These are phyloP conservation scores for Stephania japonica DNA, from an alignment of 164 flowering plant genomes.

Conservation along the genomic window DNA sequence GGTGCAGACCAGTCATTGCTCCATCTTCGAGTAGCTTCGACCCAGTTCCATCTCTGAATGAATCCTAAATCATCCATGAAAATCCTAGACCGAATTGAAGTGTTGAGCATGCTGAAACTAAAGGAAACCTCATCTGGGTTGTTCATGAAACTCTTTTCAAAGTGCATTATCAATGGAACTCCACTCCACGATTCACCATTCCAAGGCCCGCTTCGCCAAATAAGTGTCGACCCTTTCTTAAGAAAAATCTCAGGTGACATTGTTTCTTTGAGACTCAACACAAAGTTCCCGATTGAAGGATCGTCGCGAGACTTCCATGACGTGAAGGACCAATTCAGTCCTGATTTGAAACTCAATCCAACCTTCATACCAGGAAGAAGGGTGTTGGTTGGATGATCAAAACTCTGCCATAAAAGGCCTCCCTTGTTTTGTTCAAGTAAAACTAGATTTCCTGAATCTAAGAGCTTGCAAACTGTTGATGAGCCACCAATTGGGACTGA, in stretches of 20 bases:
- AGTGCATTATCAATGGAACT: not conserved
- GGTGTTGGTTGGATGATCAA: no score
- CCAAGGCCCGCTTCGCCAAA: constrained; percentile 29
- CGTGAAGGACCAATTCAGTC: constrained; percentile 27
- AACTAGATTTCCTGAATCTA: no score
- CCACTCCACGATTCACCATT: constrained; percentile 12
- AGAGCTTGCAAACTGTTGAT: no score
- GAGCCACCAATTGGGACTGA: no score
- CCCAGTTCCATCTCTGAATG: not conserved
- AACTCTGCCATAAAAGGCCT: no score
- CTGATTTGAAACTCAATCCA: constrained; percentile 31
- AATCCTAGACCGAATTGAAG: constrained; percentile 5
- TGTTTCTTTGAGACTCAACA: constrained; percentile 15
- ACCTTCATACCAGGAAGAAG: constrained; percentile 12
- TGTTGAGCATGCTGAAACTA: not conserved
- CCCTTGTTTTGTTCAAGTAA: no score
- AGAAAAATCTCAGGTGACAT: constrained; percentile 25
- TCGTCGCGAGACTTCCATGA: constrained; percentile 43
- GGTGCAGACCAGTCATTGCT: not conserved
- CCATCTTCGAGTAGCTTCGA: constrained; percentile 4
- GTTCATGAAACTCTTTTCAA: constrained; percentile 6
- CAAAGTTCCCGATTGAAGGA: constrained; percentile 34
- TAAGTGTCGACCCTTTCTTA: constrained; percentile 1
- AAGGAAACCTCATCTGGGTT: constrained; percentile 4
- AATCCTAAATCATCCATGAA: no score